Base-by-base conservation (phyloP, 1,139 yeast genomes). In the Arxiozyma bovina region DNA sequence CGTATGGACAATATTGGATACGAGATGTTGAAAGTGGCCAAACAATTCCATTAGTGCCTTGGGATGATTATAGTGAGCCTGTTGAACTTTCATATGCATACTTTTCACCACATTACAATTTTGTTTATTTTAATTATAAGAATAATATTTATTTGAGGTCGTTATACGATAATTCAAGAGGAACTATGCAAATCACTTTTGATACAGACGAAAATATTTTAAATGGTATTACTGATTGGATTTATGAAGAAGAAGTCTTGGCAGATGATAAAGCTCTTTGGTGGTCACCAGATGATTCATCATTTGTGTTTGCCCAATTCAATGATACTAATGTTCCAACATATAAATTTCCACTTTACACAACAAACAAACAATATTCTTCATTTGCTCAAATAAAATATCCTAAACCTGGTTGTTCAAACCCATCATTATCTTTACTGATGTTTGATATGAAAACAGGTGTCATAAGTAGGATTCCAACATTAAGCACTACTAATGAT, bases 171-270 rank as follows among this genome's bases (percentile, higher is more conserved):
- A 58, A 62, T 67, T 53, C 63, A 71, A 58, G 77, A 70, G 58
- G 72, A 70, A 50, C 76, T 67, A 76, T 73, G 58, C 77, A 74
- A 62, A 71, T 93, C 15, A 89, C 98, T 0, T 56, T 64, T 1
- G 90, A 82, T 63, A 97, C 97, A 0, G 78, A 85, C 5, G 69
- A 69, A 0, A 71, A 78, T 48, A 74, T 88, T n/a, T 80, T 83
- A 62, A 89, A 93, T 65, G 99, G 96, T 0, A 85, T 82, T 58
- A 86, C 97, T 0, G 99, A 93, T 64, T 93, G 99, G 99, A 88
- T 93, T 0, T 93, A 93, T 66, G 99, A 93, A 68, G 99, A 94
- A 64, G 99, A 94, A 64, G 90, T 93, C 0, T 69, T 85, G 5
- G 76, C 79, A 0, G 73, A 76, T 6, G 88, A 85, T 60, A 73